Evolutionary conservation across 768 basidiomycete species (phyloP).

Genomic region (Lanmaoa rubissima): DNA sequence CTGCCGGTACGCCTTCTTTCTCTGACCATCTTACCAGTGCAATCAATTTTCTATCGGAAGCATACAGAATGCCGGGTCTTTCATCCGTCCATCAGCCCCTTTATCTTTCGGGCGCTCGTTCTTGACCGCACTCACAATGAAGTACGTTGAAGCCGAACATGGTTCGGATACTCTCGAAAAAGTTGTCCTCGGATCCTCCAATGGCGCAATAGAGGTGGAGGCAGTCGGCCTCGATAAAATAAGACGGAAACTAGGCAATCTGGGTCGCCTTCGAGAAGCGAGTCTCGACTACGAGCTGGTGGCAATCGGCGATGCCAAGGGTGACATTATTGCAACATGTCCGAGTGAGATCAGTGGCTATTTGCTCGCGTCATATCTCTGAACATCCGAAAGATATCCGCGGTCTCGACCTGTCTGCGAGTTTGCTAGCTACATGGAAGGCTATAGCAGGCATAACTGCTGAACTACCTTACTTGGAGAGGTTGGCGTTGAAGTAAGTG

Average conservation of each 20-base stretch:
- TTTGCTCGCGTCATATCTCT: constrained; percentile 10
- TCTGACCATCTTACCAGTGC: constrained; percentile 10
- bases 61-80: constrained; percentile 65
- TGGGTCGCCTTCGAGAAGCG: constrained; percentile 70
- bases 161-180: constrained; percentile 55
- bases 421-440: constrained; percentile 71
- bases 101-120: constrained; percentile 69
- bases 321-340: constrained; percentile 55
- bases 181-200: constrained; percentile 76
- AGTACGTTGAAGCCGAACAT: constrained; percentile 71
- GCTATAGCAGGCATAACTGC: constrained; percentile 57
- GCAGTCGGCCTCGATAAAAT: constrained; percentile 82
- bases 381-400: constrained; percentile 53
- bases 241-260: constrained; percentile 60
- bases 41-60: constrained; percentile 37
- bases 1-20: constrained; percentile 53
- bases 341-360: constrained; percentile 52
- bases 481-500: constrained; percentile 78
- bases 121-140: constrained; percentile 65
- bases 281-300: constrained; percentile 75
- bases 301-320: constrained; percentile 46
- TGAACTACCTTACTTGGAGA: constrained; percentile 60
- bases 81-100: constrained; percentile 65
- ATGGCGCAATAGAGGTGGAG: constrained; percentile 81
- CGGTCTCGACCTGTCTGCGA: constrained; percentile 80